These are phyloP conservation scores for Kalanchoe fedtschenkoi DNA, from an alignment of 164 flowering plant species.

Conservation along the genomic window DNA sequence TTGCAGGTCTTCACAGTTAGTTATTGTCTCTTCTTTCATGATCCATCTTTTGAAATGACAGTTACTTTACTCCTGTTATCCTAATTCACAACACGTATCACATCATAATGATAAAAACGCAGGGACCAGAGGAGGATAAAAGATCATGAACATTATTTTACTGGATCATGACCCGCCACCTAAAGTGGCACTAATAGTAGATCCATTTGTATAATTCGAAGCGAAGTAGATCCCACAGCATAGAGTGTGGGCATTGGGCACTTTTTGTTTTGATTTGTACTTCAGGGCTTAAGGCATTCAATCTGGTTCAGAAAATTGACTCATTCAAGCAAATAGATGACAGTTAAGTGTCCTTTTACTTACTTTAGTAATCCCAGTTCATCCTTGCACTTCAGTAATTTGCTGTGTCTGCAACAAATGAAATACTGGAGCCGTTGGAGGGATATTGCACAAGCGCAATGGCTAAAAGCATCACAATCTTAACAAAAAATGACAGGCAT, in stretches of 20 bases:
- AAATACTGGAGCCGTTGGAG: background rate
- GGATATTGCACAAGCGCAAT: background rate
- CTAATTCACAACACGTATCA: background rate
- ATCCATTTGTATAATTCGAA: too few relatives aligned
- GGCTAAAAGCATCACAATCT: constrained; percentile 2
- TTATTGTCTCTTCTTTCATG: background rate
- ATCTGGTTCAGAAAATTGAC: too few relatives aligned
- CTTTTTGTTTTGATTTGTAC: too few relatives aligned
- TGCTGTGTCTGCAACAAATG: constrained; percentile 44
- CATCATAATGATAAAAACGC: background rate
- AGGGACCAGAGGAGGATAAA: background rate
- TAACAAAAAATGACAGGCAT: background rate
- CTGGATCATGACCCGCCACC: background rate
- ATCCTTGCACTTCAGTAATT: constrained; percentile 50
- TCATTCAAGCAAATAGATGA: too few relatives aligned
- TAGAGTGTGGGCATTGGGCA: too few relatives aligned
- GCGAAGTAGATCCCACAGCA: too few relatives aligned
- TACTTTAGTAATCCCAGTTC: constrained; percentile 55
- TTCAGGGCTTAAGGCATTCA: too few relatives aligned
- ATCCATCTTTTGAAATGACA: background rate
- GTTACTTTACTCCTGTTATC: background rate
- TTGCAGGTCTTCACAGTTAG: background rate
- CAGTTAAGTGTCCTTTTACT: constrained; percentile 15
- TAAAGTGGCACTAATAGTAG: too few relatives aligned
- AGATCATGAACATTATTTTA: background rate